phyloP scores from a whole-genome alignment of 2,329 filamentous ascomycete species.

The Aureobasidium sp. region DNA sequence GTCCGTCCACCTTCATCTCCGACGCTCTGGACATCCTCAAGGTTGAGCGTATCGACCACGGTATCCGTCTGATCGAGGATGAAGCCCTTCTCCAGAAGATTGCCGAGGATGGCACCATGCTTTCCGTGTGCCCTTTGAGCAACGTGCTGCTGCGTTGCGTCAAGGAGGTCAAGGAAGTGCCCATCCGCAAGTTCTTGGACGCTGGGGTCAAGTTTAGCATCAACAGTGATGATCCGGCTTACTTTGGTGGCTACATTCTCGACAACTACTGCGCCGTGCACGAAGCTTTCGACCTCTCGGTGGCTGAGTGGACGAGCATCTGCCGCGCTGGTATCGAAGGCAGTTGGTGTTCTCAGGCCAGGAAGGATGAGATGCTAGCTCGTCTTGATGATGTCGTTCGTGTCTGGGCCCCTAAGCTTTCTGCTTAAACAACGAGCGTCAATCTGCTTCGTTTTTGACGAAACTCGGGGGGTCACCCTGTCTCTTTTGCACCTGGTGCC shows the following conservation, averaged over 20 bases:
- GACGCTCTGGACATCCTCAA: slow-evolving; percentile 53
- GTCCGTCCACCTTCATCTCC: slow-evolving; percentile 56
- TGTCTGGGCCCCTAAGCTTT: not conserved
- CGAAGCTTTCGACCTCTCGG: slow-evolving; percentile 54
- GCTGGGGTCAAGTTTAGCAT: slow-evolving; percentile 59
- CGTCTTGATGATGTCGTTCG: slow-evolving; percentile 4
- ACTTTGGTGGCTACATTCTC: slow-evolving; percentile 66
- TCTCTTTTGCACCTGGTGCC: not conserved
- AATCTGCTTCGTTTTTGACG: not conserved
- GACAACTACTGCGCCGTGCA: slow-evolving; percentile 71
- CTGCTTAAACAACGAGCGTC: not conserved
- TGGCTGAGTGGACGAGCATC: slow-evolving; percentile 59
- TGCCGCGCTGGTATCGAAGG: slow-evolving; percentile 53
- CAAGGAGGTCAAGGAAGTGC: slow-evolving; percentile 44
- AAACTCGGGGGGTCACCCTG: not conserved
- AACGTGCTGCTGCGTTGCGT: slow-evolving; percentile 59
- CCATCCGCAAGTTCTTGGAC: slow-evolving; percentile 55
- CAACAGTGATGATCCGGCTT: slow-evolving; percentile 67
- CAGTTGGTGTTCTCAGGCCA: slow-evolving; percentile 58
- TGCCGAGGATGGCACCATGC: slow-evolving; percentile 47
- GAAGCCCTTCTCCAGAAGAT: slow-evolving; percentile 49
- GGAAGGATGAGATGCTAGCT: slow-evolving; percentile 51
- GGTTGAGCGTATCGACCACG: slow-evolving; percentile 65
- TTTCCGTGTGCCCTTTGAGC: slow-evolving; percentile 65
- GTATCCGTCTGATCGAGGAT: slow-evolving; percentile 56